These are phyloP conservation scores for Ceratopteris richardii DNA, from an alignment of 75 land plant species.

Conservation along the genomic window DNA sequence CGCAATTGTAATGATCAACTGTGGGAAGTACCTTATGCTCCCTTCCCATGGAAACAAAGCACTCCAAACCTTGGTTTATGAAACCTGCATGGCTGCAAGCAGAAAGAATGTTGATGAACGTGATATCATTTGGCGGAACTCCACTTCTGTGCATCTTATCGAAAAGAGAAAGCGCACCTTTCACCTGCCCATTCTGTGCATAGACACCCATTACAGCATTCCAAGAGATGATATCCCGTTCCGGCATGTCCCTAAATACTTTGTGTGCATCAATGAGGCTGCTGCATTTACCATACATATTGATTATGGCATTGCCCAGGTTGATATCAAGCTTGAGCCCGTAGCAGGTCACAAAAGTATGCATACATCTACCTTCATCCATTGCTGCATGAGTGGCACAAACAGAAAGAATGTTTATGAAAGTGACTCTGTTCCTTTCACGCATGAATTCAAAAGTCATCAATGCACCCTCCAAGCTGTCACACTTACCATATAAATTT, in stretches of 20 bases:
- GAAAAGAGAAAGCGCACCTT: constrained; percentile 29
- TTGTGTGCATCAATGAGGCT: constrained; percentile 22
- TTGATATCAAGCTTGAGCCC: constrained; percentile 25
- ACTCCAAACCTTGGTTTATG: constrained; percentile 25
- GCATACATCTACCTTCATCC: constrained; percentile 30
- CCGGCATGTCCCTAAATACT: constrained; percentile 35
- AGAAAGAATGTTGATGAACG: constrained; percentile 38
- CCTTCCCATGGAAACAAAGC: constrained; percentile 14
- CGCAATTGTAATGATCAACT: constrained; percentile 16
- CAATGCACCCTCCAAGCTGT: constrained; percentile 22
- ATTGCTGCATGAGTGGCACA: constrained; percentile 27
- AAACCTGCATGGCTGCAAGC: constrained; percentile 40
- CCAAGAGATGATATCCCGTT: constrained; percentile 41
- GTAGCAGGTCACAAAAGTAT: constrained; percentile 22
- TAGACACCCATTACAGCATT: constrained; percentile 47
- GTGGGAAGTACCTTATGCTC: constrained; percentile 1
- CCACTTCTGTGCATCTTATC: constrained; percentile 25
- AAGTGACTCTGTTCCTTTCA: constrained; percentile 23
- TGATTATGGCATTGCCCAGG: constrained; percentile 49
- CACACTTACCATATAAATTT: constrained; percentile 52
- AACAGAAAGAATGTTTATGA: constrained; percentile 39
- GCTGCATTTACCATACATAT: constrained; percentile 47
- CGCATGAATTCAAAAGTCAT: constrained; percentile 37
- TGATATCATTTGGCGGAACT: constrained; percentile 35
- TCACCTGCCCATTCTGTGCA: constrained; percentile 27